Percentiles rank a stretch among this genome's conserved stretches.
phyloP scores from a whole-genome alignment of 176 grass and related monocot genomes.

The Themeda triandra region DNA sequence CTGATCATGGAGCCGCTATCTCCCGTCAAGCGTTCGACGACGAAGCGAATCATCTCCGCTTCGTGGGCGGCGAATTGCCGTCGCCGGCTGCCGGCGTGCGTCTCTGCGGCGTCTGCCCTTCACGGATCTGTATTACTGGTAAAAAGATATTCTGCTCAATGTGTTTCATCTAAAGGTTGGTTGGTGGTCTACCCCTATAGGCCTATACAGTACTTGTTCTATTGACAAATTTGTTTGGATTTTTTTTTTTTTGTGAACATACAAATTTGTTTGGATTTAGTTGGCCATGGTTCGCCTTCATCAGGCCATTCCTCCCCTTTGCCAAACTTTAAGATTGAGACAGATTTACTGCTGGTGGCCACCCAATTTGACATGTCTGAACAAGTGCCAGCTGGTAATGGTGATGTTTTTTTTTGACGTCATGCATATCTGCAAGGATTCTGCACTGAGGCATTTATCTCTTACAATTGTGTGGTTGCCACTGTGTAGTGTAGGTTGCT shows the following conservation, averaged over 20 bases:
- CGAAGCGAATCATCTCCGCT: not conserved
- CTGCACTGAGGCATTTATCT: not conserved
- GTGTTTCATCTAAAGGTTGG: not conserved
- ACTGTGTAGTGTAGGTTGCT: not conserved
- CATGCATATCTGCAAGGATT: constrained; percentile 7
- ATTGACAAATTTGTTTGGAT: constrained; percentile 30
- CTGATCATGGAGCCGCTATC: not conserved
- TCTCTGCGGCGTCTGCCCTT: not conserved
- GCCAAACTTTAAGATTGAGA: constrained; percentile 41
- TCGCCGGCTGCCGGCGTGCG: not conserved
- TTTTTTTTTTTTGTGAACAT: too few relatives aligned
- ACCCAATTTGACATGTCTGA: constrained; percentile 22
- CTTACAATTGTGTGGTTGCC: not conserved
- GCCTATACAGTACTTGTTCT: too few relatives aligned
- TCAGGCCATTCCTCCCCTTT: constrained; percentile 15
- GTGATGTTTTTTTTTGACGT: constrained; percentile 18
- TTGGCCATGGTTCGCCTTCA: constrained; percentile 16
- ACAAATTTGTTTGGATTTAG: constrained; percentile 35
- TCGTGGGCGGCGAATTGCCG: not conserved
- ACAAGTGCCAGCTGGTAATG: constrained; percentile 20
- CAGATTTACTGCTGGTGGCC: constrained; percentile 31
- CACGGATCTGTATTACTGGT: not conserved
- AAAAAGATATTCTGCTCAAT: not conserved
- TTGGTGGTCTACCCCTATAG: not conserved
- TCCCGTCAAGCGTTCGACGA: not conserved